These are phyloP conservation scores for Fusarium agapanthi DNA, from an alignment of 2,329 filamentous ascomycete species.

Conservation along the genomic window DNA sequence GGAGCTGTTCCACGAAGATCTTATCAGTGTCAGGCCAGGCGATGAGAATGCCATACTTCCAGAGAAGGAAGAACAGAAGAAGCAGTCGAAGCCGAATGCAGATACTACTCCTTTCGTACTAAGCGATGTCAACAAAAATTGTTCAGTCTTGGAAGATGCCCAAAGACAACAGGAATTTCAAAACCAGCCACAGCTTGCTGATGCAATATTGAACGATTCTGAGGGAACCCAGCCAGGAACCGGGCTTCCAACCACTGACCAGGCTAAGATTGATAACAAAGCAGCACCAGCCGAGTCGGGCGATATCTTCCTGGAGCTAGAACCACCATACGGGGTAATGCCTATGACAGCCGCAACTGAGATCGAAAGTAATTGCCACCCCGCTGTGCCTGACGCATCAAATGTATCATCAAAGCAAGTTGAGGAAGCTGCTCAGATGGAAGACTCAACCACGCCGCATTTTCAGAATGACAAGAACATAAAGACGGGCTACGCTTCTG, in stretches of 20 bases:
- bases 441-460: slow-evolving; percentile 7
- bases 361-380: not conserved
- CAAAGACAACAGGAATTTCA: not conserved
- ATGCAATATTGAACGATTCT: not conserved
- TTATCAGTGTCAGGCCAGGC: not conserved
- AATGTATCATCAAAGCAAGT: not conserved
- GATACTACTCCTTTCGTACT: not conserved
- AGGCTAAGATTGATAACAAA: not conserved
- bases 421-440: slow-evolving; percentile 6
- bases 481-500: slow-evolving; percentile 29
- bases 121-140: not conserved
- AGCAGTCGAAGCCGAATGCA: slow-evolving; percentile 8
- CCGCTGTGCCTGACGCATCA: not conserved
- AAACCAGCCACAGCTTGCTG: not conserved
- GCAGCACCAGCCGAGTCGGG: not conserved
- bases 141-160: not conserved
- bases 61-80: slow-evolving; percentile 31
- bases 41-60: not conserved
- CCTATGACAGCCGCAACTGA: not conserved
- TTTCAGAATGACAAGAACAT: slow-evolving; percentile 32
- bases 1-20: not conserved
- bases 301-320: not conserved
- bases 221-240: not conserved
- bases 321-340: not conserved
- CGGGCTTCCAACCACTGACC: not conserved